Evolutionary conservation across 2,329 filamentous ascomycete genomes (phyloP).

Genomic region (Trichocomaceae sp.): DNA sequence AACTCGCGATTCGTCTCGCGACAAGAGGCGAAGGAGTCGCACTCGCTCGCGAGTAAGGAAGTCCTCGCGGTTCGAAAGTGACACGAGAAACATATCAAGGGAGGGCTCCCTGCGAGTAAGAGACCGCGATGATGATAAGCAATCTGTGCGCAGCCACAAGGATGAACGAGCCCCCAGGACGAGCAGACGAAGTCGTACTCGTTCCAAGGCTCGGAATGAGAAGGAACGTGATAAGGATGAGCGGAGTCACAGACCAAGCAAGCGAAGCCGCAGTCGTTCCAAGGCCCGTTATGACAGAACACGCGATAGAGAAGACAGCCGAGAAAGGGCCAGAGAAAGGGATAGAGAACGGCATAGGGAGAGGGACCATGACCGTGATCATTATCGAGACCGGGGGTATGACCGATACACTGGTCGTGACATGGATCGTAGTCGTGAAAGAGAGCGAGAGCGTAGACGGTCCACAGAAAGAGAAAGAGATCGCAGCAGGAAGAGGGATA

Average conservation of each 20-base stretch:
- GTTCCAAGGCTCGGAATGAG: slow-evolving; percentile 21
- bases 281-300: slow-evolving; percentile 17
- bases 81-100: slow-evolving; percentile 14
- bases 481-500: slow-evolving; percentile 15
- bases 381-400: slow-evolving; percentile 26
- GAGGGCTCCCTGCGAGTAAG: slow-evolving; percentile 17
- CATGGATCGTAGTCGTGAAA: slow-evolving; percentile 20
- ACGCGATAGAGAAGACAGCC: slow-evolving; percentile 27
- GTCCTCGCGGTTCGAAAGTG: slow-evolving; percentile 18
- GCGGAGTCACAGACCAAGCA: slow-evolving; percentile 13
- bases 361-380: slow-evolving; percentile 25
- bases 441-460: slow-evolving; percentile 13
- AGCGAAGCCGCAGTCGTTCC: slow-evolving; percentile 24
- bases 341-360: slow-evolving; percentile 23
- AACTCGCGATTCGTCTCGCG: slow-evolving; percentile 23
- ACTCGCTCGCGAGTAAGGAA: slow-evolving; percentile 20
- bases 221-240: slow-evolving; percentile 26
- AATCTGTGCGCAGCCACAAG: slow-evolving; percentile 10
- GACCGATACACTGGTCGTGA: slow-evolving; percentile 24
- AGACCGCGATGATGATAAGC: slow-evolving; percentile 13
- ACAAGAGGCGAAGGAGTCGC: slow-evolving; percentile 23
- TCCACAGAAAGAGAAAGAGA: slow-evolving; percentile 14
- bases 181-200: slow-evolving; percentile 19
- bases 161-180: slow-evolving; percentile 6
- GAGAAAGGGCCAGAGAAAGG: slow-evolving; percentile 18